Evolutionary conservation across 176 grass and related monocot genomes (phyloP).

Genomic region (Eleusine indica): DNA sequence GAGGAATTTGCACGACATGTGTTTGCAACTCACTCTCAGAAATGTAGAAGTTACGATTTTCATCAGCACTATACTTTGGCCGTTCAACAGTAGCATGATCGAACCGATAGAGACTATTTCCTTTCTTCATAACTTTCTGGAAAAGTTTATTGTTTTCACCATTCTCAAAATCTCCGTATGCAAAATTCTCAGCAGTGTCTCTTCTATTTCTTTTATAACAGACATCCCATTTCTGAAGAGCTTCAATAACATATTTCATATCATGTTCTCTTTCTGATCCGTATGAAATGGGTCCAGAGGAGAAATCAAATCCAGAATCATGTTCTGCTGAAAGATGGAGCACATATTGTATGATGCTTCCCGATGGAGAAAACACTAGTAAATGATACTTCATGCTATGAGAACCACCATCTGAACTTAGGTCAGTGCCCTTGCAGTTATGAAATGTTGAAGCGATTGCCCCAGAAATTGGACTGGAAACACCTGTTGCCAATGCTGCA

Average conservation of each 20-base stretch:
- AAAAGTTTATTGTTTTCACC: constrained; percentile 65
- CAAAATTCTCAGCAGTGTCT: constrained; percentile 65
- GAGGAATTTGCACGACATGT: constrained; percentile 62
- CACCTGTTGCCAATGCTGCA: constrained; percentile 69
- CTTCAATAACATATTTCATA: constrained; percentile 74
- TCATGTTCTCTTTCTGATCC: constrained; percentile 55
- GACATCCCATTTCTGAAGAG: constrained; percentile 98
- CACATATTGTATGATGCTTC: constrained; percentile 91
- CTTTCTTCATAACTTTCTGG: constrained; percentile 58
- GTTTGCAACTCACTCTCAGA: constrained; percentile 85
- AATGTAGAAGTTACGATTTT: constrained; percentile 73
- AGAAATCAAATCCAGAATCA: constrained; percentile 50
- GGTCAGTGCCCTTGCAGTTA: constrained; percentile 55
- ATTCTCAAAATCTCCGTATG: constrained; percentile 72
- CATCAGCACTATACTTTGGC: constrained; percentile 57
- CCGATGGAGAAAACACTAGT: constrained; percentile 85
- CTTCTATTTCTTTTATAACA: constrained; percentile 82
- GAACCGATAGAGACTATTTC: constrained; percentile 52
- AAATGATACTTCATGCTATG: constrained; percentile 63
- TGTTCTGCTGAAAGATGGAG: constrained; percentile 56
- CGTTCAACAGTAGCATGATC: constrained; percentile 34
- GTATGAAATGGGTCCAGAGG: constrained; percentile 46
- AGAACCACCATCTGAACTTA: constrained; percentile 43
- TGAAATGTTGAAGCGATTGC: constrained; percentile 84
- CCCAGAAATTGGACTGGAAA: constrained; percentile 58